These are phyloP conservation scores for Aspergillus biplanus DNA, from an alignment of 495 filamentous ascomycete species.

Conservation along the genomic window DNA sequence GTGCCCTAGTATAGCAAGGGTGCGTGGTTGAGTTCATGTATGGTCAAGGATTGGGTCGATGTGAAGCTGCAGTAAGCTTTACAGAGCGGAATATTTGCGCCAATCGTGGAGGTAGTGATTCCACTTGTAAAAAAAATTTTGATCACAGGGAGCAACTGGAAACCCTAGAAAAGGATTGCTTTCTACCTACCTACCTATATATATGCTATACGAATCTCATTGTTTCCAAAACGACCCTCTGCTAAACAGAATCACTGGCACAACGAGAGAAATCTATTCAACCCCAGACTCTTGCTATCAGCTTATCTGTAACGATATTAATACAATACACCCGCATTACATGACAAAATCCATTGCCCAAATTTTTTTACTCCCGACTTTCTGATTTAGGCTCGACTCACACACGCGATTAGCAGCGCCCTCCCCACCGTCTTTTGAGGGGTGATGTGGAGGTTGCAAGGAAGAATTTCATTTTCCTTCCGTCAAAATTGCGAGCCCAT, in stretches of 20 bases:
- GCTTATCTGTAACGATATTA: conserved; percentile 11
- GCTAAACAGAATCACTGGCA: too few relatives aligned
- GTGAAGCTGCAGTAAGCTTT: conserved; percentile 5
- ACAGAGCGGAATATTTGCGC: background rate
- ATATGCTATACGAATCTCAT: too few relatives aligned
- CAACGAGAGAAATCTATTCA: too few relatives aligned
- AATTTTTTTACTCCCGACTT: conserved; percentile 11
- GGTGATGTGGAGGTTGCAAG: conserved; percentile 29
- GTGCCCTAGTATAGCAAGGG: background rate
- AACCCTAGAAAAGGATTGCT: too few relatives aligned
- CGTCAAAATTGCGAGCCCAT: conserved; percentile 9
- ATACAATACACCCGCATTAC: conserved; percentile 17
- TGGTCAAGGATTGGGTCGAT: background rate
- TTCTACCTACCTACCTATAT: too few relatives aligned
- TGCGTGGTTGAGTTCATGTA: background rate
- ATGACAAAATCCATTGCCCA: background rate
- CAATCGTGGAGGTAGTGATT: background rate
- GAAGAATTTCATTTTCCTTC: conserved; percentile 4
- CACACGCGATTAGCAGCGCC: background rate
- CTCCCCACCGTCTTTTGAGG: conserved; percentile 5
- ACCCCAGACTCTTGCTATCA: conserved; percentile 12
- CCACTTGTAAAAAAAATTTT: too few relatives aligned
- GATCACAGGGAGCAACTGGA: too few relatives aligned
- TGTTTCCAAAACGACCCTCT: too few relatives aligned
- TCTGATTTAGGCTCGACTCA: background rate